Evolutionary conservation across 352 stramenopile genomes (phyloP).

Genomic region (Pythium sp.): DNA sequence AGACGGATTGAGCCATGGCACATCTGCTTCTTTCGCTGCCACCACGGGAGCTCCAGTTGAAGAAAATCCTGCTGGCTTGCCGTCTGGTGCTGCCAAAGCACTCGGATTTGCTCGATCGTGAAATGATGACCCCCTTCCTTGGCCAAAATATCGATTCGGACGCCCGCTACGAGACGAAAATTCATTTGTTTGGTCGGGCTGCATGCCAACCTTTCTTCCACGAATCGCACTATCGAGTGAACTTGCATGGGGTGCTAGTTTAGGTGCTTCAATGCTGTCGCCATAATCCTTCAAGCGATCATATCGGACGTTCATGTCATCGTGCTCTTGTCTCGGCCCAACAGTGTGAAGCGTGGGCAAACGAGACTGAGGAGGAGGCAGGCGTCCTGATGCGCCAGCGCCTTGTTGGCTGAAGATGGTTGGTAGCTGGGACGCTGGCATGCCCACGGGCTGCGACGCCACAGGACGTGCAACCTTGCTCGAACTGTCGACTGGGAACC

Average conservation of each 20-base stretch:
- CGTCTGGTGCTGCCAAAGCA: not conserved
- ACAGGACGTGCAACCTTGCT: not conserved
- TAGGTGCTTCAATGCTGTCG: not conserved
- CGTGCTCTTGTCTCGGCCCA: slow-evolving; percentile 7
- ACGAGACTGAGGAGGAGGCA: slow-evolving; percentile 6
- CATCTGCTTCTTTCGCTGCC: slow-evolving; percentile 25
- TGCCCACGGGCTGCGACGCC: not conserved
- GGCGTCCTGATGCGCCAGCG: not conserved
- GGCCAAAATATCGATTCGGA: not conserved
- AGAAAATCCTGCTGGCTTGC: slow-evolving; percentile 2
- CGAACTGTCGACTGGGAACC: not conserved
- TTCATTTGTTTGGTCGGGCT: not conserved
- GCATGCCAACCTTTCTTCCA: not conserved
- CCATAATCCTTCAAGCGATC: slow-evolving; percentile 7
- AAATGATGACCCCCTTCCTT: not conserved
- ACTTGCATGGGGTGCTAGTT: not conserved
- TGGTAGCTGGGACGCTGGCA: not conserved
- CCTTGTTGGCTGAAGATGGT: slow-evolving; percentile 7
- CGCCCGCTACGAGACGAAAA: not conserved
- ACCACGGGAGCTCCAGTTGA: not conserved
- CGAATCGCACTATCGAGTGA: slow-evolving; percentile 8
- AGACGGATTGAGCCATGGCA: slow-evolving; percentile 53
- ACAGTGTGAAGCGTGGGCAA: slow-evolving; percentile 14
- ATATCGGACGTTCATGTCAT: slow-evolving; percentile 4
- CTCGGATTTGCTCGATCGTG: not conserved